Evolutionary conservation across 169 alveolate species (phyloP), one percentile per base, ranked within the genome.

Genomic region (Plasmodium yoelii): DNA sequence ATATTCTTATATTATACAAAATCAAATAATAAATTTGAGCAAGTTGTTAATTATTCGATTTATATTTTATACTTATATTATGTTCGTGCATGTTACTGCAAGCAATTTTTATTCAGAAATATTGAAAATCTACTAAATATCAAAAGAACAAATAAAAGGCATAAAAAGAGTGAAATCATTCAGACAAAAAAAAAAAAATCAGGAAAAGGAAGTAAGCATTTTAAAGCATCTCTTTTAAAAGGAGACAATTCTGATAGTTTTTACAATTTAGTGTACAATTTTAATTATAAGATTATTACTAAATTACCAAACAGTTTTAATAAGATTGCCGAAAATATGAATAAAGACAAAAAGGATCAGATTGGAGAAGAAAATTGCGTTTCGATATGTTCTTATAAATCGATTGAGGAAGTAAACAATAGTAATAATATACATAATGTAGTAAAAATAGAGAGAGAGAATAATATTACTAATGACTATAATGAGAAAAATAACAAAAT

Each of bases 1-100:
- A n/a, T 80, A 47, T 67, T 67, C 51, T 9, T 46, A 22, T 80
- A 67, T 80, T 61, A 9, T n/a, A 57, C 55, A 13, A 22, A 67
- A 39, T 22, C 65, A 5, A 46, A 70, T 13, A 80, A 49, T 59
- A 19, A 55, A 6, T 80, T 80, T 67, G 82, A 67, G 28, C 49
- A 80, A 24, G 26, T 67, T 13, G 70, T 80, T 28, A 80, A 59
- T 80, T 24, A 19, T 47, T 49, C 84, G 19, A 24, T 80, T 42
- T 80, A 80, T 19, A 9, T 80, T 10, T 56, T 80, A 59, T 71
- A 80, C 47, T 65, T 80, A 49, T 80, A 80, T 55, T 80, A 80
- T 42, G 4, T 80, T 60, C 26, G 42, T 44, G 51, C 28, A 15
- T 3, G 59, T 10, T 42, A 57, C 44, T 56, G 19, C 22, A 77